Evolutionary conservation across 2,329 filamentous ascomycete species (phyloP).

Genomic region (Botryotinia globosa): DNA sequence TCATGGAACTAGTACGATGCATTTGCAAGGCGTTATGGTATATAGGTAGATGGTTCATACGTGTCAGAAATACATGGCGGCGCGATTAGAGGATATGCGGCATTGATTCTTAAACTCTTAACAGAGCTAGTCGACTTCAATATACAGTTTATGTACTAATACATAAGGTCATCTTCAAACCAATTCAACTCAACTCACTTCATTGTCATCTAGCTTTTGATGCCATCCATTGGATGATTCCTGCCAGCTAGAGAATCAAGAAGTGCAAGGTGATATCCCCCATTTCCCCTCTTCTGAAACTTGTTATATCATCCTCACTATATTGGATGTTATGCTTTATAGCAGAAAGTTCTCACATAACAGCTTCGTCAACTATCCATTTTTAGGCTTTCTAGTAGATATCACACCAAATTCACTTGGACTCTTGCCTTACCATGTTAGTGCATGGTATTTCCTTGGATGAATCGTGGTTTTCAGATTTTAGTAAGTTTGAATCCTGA

Average conservation of each 20-base stretch:
- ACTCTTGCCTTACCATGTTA: neutral
- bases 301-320: neutral
- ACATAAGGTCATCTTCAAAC: conserved; percentile 2
- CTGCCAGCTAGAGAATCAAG: neutral
- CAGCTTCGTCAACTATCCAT: neutral
- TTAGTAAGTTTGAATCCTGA: neutral
- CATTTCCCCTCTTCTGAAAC: neutral
- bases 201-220: neutral
- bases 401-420: neutral
- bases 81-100: neutral
- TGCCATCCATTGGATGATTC: neutral
- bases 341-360: neutral
- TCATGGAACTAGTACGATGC: neutral
- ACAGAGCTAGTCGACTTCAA: neutral
- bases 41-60: conserved; percentile 8
- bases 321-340: neutral
- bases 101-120: neutral
- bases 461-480: neutral
- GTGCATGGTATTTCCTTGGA: neutral
- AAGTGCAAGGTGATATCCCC: neutral
- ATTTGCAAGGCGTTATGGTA: conserved; percentile 12
- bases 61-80: conserved; percentile 9
- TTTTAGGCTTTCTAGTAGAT: neutral
- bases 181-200: neutral
- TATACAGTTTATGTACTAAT: conserved; percentile 9